Percentiles rank a stretch among this genome's conserved stretches.
Evolutionary conservation across 441 rosid genomes (phyloP).

Genomic region (Raphanus hybrid): DNA sequence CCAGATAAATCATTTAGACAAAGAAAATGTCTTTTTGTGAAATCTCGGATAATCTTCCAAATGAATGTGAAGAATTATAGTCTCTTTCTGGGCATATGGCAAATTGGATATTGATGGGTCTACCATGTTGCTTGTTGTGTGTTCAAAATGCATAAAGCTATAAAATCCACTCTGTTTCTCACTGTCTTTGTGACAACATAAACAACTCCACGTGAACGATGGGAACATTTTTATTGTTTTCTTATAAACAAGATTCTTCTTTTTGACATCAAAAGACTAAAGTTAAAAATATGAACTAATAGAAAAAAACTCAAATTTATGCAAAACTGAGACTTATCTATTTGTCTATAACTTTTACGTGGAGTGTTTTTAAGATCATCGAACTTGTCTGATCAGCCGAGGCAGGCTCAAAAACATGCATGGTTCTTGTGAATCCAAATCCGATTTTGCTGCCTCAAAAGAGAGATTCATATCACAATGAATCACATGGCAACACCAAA

Average conservation of each 20-base stretch:
- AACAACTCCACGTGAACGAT: constrained; percentile 42
- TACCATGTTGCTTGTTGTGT: constrained; percentile 45
- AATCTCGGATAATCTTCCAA: constrained; percentile 11
- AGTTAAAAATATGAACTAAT: constrained; percentile 3
- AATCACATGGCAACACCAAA: constrained; percentile 21
- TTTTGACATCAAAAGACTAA: constrained; percentile 14
- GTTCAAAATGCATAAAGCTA: constrained; percentile 42
- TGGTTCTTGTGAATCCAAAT: constrained; percentile 18
- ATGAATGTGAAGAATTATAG: constrained; percentile 21
- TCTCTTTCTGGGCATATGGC: constrained; percentile 4
- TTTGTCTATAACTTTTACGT: constrained; percentile 18
- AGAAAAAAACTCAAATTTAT: neutral
- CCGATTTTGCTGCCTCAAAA: constrained; percentile 22
- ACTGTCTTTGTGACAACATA: constrained; percentile 39
- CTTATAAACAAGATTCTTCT: constrained; percentile 9
- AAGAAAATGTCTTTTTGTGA: neutral
- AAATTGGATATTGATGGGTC: constrained; percentile 40
- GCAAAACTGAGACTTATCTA: constrained; percentile 14
- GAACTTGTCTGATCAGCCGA: constrained; percentile 26
- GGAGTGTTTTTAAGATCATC: neutral
- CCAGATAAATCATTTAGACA: constrained; percentile 19
- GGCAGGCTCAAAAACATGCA: constrained; percentile 14
- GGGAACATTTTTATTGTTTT: constrained; percentile 37
- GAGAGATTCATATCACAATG: constrained; percentile 32
- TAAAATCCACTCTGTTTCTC: constrained; percentile 45